A percentile compares a stretch with the other conserved stretches of the same genome.
These are phyloP conservation scores for Xylariaceae sp. DNA, from an alignment of 2,329 filamentous ascomycete genomes.

Conservation along the genomic window DNA sequence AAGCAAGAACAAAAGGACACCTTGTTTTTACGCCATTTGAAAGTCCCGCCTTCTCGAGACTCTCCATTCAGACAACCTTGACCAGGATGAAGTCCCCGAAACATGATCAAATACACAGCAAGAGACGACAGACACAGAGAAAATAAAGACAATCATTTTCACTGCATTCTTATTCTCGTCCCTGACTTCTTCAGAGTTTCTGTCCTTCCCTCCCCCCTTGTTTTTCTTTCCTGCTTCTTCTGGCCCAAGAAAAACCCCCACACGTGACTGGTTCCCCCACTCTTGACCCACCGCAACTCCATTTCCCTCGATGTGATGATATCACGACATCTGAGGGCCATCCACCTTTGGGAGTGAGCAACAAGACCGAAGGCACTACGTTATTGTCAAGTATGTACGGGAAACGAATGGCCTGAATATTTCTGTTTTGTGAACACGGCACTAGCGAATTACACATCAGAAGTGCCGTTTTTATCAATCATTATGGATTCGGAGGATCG, in stretches of 20 bases:
- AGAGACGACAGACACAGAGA: constrained; percentile 1
- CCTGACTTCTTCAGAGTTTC: constrained; percentile 1
- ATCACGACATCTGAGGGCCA: constrained; percentile 6
- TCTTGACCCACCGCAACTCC: constrained; percentile 14
- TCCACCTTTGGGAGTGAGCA: constrained; percentile 2
- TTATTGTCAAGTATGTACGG: constrained; percentile 27
- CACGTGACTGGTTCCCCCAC: constrained; percentile 5
- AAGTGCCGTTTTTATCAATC: constrained; percentile 1
- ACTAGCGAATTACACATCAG: constrained; percentile 2
- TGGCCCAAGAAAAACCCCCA: constrained; percentile 5
- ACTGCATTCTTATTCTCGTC: constrained; percentile 4
- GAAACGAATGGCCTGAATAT: constrained; percentile 22
- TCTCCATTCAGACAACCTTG: constrained; percentile 14
- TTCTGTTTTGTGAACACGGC: constrained; percentile 1
- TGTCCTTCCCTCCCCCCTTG: neutral
- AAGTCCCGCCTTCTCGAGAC: constrained; percentile 12
- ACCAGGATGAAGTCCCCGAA: neutral
- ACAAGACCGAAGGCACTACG: constrained; percentile 14
- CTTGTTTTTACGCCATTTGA: constrained; percentile 26
- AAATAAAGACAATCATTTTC: neutral
- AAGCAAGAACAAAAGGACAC: neutral
- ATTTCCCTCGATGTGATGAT: constrained; percentile 8
- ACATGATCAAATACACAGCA: constrained; percentile 22
- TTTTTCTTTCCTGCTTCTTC: neutral
- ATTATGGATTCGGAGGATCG: neutral